Base-by-base conservation (phyloP, 495 filamentous ascomycete species). In the Neurospora intermedia region DNA sequence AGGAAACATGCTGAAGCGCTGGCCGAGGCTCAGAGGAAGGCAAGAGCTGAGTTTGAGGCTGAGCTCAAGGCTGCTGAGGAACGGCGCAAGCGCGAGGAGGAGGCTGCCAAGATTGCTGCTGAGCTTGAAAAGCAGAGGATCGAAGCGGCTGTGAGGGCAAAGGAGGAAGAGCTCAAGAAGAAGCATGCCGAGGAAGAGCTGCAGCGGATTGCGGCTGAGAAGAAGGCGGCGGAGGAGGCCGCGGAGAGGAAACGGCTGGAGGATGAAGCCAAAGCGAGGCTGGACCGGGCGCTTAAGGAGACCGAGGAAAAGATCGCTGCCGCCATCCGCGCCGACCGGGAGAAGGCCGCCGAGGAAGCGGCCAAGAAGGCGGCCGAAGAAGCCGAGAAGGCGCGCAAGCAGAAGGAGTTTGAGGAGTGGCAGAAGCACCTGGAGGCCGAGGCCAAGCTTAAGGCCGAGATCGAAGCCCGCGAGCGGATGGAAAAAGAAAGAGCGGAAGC, bases 251-350 rank as follows among this genome's bases (percentile, higher is more conserved):
- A 80, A 72, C 72, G 75, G 73, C 76, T 79, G 11, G 80, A 79
- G 20, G 80, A 80, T 40, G 82, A 83, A 69, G 84, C 82, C 39
- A 82, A 85, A 73, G 82, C 80, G 70, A 86, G 83, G 74, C 82
- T 84, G 20, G 88, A 89, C 72, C 85, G 84, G 62, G 87, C 86
- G 11, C 83, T 83, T 27, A 87, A 85, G 73, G 83, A 86, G 75
- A 86, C 86, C 48, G 83, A 83, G 66, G 82, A 81, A 42, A 78
- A 80, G 73, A 27, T 76, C 15, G 73, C 74, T 4, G 75, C 74
- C 16, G 74, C 76, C 41, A 70, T 78, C 69, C 78, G 77, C 46
- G 79, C 76, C 13, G 80, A 81, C 69, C 71, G 72, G 27, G 73
- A 77, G 15, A 78, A 77, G 43, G 71, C 84, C n/a, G 83, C 82